Conservation (phyloP, 1,284 basidiomycete genomes). For the Sphaerobolus stellatus region DNA sequence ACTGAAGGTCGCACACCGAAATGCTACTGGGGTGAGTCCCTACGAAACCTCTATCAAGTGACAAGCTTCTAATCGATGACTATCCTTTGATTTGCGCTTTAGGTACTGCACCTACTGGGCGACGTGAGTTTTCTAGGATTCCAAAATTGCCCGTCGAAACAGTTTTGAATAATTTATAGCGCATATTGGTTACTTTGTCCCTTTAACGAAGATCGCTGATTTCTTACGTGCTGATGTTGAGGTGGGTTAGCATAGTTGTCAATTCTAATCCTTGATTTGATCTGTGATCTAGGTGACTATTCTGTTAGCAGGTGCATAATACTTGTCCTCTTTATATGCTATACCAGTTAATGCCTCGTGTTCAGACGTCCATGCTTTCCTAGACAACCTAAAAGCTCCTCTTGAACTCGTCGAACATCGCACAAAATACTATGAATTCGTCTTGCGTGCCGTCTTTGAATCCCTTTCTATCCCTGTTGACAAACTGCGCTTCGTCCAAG, state of each 20-base stretch:
- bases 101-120: constrained; percentile 93
- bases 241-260: constrained; percentile 36
- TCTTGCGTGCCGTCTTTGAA: constrained; percentile 82
- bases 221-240: constrained; percentile 90
- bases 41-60: background rate
- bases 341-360: too few relatives aligned
- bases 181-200: constrained; percentile 96
- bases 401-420: constrained; percentile 90
- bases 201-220: constrained; percentile 95
- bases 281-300: constrained; percentile 69
- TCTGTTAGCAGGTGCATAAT: constrained; percentile 69
- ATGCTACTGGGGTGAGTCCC: constrained; percentile 83
- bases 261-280: constrained; percentile 5
- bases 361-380: constrained; percentile 92
- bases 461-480: constrained; percentile 90
- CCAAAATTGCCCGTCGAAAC: background rate
- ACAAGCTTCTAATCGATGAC: background rate
- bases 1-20: constrained; percentile 75
- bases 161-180: constrained; percentile 47
- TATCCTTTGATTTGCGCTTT: constrained; percentile 16
- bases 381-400: constrained; percentile 97
- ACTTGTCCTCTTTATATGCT: too few relatives aligned
- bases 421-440: constrained; percentile 86
- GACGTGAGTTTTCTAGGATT: constrained; percentile 63
- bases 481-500: constrained; percentile 83